phyloP scores from a whole-genome alignment of 2,329 filamentous ascomycete species.

The Cercospora janseana region DNA sequence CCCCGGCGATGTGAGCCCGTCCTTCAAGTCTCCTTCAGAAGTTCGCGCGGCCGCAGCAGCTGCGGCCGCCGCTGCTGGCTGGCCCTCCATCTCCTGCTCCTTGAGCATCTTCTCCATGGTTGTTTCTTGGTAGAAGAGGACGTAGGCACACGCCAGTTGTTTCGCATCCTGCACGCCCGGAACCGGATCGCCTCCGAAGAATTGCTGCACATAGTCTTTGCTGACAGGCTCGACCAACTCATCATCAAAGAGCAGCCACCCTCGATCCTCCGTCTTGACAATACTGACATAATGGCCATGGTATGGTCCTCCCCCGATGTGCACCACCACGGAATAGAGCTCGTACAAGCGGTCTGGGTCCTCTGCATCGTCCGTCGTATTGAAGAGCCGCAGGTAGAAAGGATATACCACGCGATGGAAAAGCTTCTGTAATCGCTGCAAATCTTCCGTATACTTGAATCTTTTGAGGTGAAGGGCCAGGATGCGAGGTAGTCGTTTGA shows the following conservation, averaged over 20 bases:
- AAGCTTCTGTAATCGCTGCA: conserved; percentile 88
- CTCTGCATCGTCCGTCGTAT: conserved; percentile 92
- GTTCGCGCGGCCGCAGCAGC: conserved; percentile 37
- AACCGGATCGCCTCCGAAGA: conserved; percentile 78
- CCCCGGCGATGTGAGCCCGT: conserved; percentile 26
- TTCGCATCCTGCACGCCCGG: conserved; percentile 51
- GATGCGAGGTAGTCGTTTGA: conserved; percentile 89
- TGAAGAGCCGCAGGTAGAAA: conserved; percentile 93
- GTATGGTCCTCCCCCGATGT: conserved; percentile 94
- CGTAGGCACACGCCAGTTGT: conserved; percentile 83
- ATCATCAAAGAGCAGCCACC: conserved; percentile 95
- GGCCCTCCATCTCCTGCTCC: conserved; percentile 80
- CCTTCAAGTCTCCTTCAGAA: conserved; percentile 35
- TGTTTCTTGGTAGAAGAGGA: conserved; percentile 96
- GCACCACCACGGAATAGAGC: conserved; percentile 93
- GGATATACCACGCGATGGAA: conserved; percentile 97
- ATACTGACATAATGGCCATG: conserved; percentile 98
- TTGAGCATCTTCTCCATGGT: conserved; percentile 65
- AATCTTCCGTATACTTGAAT: conserved; percentile 97
- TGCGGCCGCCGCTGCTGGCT: conserved; percentile 50
- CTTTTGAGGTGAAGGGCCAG: conserved; percentile 90
- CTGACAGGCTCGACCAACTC: conserved; percentile 98
- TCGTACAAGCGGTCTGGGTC: conserved; percentile 94
- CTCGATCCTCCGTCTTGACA: conserved; percentile 93
- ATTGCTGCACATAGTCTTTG: conserved; percentile 92